Conservation (phyloP, 495 filamentous ascomycete species). For the Lasiosphaeriaceae sp. region DNA sequence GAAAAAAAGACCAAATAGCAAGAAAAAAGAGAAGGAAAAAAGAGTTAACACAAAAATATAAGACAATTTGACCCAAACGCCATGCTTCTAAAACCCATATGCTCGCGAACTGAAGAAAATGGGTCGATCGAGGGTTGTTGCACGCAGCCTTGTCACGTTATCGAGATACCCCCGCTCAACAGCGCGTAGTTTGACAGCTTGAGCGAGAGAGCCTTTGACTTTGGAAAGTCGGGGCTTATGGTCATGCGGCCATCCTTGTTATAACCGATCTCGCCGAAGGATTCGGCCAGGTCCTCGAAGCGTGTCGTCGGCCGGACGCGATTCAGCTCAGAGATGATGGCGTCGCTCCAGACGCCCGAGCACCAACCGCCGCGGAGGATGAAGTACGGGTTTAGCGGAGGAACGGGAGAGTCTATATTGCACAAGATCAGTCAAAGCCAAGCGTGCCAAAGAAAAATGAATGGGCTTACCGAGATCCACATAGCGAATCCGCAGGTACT, state of each 20-base stretch:
- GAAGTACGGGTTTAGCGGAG: slow-evolving; percentile 64
- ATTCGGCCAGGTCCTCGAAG: slow-evolving; percentile 57
- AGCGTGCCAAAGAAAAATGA: slow-evolving; percentile 3
- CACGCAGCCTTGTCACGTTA: slow-evolving; percentile 24
- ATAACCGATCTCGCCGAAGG: slow-evolving; percentile 47
- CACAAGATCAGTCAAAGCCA: not conserved
- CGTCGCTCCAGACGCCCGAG: slow-evolving; percentile 65
- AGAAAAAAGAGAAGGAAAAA: slow-evolving; percentile 6
- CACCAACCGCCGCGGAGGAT: slow-evolving; percentile 53
- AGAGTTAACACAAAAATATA: not conserved
- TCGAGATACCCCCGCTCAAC: slow-evolving; percentile 37
- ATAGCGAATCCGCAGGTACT: slow-evolving; percentile 63
- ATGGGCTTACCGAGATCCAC: slow-evolving; percentile 59
- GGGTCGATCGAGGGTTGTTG: not conserved
- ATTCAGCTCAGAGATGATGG: slow-evolving; percentile 54
- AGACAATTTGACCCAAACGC: not conserved
- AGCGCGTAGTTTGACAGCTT: slow-evolving; percentile 46
- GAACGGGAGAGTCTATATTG: slow-evolving; percentile 46
- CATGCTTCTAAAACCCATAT: too few species aligned
- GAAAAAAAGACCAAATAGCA: slow-evolving; percentile 4
- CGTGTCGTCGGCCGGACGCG: slow-evolving; percentile 49
- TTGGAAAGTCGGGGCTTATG: slow-evolving; percentile 45
- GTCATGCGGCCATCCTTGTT: slow-evolving; percentile 50
- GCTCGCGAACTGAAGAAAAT: not conserved
- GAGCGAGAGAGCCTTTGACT: slow-evolving; percentile 39